These are phyloP conservation scores for Rhodamnia argentea DNA, from an alignment of 345 rosid genomes.

Conservation along the genomic window DNA sequence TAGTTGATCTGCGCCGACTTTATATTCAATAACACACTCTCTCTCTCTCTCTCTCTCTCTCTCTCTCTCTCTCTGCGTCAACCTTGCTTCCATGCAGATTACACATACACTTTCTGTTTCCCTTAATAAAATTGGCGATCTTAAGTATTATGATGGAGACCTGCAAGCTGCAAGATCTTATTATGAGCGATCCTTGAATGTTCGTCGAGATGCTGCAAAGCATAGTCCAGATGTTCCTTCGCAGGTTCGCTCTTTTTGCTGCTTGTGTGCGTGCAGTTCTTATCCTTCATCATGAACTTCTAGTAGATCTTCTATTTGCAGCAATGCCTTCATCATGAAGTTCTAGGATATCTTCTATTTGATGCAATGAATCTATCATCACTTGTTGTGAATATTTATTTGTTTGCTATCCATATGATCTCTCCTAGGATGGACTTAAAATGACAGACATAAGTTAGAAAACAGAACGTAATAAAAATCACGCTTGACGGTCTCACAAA, in stretches of 20 bases:
- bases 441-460: not conserved
- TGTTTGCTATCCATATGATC: not conserved
- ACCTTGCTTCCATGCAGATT: conserved; percentile 31
- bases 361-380: not conserved
- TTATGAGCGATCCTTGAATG: conserved; percentile 60
- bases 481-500: not conserved
- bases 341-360: not conserved
- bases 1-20: not conserved
- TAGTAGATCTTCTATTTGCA: not conserved
- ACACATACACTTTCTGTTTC: conserved; percentile 92
- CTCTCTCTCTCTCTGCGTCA: not conserved
- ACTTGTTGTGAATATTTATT: not conserved
- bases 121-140: conserved; percentile 92
- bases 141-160: conserved; percentile 81
- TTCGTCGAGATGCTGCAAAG: conserved; percentile 71
- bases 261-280: not conserved
- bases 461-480: not conserved
- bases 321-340: not conserved
- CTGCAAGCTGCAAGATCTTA: conserved; percentile 74
- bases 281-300: not conserved
- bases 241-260: conserved; percentile 38
- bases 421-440: not conserved
- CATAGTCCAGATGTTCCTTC: conserved; percentile 47
- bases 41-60: not conserved
- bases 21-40: not conserved